Evolutionary conservation across 2,329 filamentous ascomycete genomes (phyloP).

Genomic region (Apiospora phragmitis): DNA sequence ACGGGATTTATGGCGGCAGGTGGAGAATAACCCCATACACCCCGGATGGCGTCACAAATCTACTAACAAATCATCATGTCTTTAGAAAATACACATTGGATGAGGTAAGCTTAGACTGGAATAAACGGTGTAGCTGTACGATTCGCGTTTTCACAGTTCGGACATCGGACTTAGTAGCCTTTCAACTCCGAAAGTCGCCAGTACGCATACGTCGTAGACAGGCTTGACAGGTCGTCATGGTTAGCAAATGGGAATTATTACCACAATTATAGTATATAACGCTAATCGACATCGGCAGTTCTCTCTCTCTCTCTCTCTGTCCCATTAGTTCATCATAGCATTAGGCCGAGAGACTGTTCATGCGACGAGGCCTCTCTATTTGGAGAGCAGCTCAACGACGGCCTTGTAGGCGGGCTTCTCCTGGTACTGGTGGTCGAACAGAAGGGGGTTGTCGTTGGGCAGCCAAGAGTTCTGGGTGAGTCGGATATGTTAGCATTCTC

Average conservation of each 20-base stretch:
- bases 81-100: not conserved
- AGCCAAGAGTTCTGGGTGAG: constrained; percentile 20
- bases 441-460: constrained; percentile 19
- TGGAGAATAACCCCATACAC: not conserved
- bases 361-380: not conserved
- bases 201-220: not conserved
- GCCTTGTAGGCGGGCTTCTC: constrained; percentile 21
- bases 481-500: too few species aligned
- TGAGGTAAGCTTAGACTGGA: not conserved
- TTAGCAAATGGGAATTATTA: not conserved
- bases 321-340: not conserved
- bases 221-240: too few species aligned
- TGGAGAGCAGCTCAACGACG: constrained; percentile 18
- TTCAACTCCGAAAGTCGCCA: not conserved
- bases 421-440: constrained; percentile 19
- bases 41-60: not conserved
- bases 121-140: not conserved
- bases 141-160: not conserved
- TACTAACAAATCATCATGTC: not conserved
- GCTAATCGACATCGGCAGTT: not conserved
- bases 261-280: not conserved
- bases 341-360: not conserved
- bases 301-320: not conserved
- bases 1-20: not conserved
- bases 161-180: not conserved